Evolutionary conservation across 2,329 filamentous ascomycete genomes (phyloP).

Genomic region (Hypoxylon sp.): DNA sequence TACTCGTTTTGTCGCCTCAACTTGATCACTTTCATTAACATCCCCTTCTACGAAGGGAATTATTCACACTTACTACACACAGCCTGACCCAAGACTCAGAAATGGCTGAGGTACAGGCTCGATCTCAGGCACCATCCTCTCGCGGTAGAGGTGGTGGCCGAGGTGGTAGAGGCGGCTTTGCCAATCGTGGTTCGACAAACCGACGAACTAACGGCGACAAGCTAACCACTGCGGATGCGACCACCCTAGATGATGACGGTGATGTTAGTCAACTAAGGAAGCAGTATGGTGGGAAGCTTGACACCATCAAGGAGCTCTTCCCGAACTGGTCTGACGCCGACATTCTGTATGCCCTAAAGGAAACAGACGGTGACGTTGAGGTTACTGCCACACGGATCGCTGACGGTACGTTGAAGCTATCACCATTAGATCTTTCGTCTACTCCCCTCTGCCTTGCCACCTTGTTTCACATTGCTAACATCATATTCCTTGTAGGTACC

Average conservation of each 20-base stretch:
- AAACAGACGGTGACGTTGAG: constrained; percentile 85
- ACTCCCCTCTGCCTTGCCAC: constrained; percentile 11
- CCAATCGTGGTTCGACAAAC: constrained; percentile 70
- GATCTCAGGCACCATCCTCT: constrained; percentile 76
- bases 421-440: constrained; percentile 31
- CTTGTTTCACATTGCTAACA: constrained; percentile 50
- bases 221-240: constrained; percentile 70
- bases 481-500: constrained; percentile 67
- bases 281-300: constrained; percentile 84
- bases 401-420: constrained; percentile 71
- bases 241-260: constrained; percentile 81
- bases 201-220: constrained; percentile 80
- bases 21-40: constrained; percentile 46
- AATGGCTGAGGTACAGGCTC: constrained; percentile 96
- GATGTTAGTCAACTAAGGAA: constrained; percentile 94
- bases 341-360: constrained; percentile 91
- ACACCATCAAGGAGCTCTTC: constrained; percentile 91
- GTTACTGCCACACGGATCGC: constrained; percentile 83
- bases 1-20: constrained; percentile 46
- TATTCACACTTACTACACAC: constrained; percentile 51
- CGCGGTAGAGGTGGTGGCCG: constrained; percentile 93
- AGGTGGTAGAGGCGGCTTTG: constrained; percentile 84
- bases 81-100: constrained; percentile 59
- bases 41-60: constrained; percentile 53
- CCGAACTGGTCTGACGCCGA: constrained; percentile 96